Percentiles rank a stretch among this genome's conserved stretches.
Evolutionary conservation across 306 rosid species (phyloP).

Genomic region (Castanea mollissima): DNA sequence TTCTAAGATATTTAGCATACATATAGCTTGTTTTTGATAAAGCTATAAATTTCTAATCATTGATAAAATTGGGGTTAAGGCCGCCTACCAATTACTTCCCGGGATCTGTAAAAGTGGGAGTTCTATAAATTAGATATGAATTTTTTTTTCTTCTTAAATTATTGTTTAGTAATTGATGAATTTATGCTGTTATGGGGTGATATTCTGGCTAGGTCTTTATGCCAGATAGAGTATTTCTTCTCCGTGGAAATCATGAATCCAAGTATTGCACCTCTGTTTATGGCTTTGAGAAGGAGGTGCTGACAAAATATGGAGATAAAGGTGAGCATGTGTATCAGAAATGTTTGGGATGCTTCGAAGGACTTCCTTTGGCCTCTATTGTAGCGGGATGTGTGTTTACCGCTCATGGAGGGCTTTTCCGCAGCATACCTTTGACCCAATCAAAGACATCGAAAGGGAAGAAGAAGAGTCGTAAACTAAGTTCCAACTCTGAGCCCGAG

Average conservation of each 20-base stretch:
- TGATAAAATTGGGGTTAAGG: no score
- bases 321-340: conserved; percentile 66
- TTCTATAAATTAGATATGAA: no score
- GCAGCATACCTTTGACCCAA: conserved; percentile 29
- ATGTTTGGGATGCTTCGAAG: conserved; percentile 76
- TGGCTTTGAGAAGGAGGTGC: conserved; percentile 83
- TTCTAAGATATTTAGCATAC: no score
- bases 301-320: conserved; percentile 60
- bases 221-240: conserved; percentile 85
- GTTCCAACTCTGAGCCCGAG: no score
- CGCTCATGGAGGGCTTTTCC: conserved; percentile 90
- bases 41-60: no score
- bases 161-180: conserved; percentile 9
- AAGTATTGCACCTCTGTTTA: conserved; percentile 52
- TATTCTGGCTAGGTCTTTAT: conserved; percentile 55
- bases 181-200: conserved; percentile 9
- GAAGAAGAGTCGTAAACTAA: no score
- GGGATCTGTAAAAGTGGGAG: no score
- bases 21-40: no score
- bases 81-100: no score
- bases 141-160: neutral
- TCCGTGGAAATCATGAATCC: conserved; percentile 87
- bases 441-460: no score
- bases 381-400: conserved; percentile 69
- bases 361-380: conserved; percentile 85